Evolutionary conservation across 768 basidiomycete genomes (phyloP), one percentile per base, ranked within the genome.

Genomic region (Suillus lakei): DNA sequence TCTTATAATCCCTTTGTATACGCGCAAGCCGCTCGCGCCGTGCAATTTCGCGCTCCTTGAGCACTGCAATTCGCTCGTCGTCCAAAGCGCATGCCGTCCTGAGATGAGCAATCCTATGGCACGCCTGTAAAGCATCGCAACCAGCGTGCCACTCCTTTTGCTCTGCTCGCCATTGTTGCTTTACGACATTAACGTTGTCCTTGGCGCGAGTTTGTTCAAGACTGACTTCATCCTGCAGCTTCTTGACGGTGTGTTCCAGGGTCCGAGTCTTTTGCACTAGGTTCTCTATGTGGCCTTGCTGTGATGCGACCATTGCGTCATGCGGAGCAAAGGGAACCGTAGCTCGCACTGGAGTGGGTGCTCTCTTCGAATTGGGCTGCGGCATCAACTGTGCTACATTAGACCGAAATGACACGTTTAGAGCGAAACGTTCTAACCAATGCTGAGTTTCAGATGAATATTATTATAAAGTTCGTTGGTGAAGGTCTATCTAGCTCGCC

Each of bases 241-340:
- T 85, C 69, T 84, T 84, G 74, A 84, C 82, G 5, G 83, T 83
- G 66, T 88, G 84, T 64, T 91, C 89, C 61, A 91, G 82, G 0
- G 84, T 85, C 30, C 86, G 86, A 70, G 86, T 90, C 67, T 87
- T 83, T 67, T 89, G 85, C 3, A 91, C 89, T 61, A 93, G 85
- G 50, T 93, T 90, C 58, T 89, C 84, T 59, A 93, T 91, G 73
- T 92, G 91, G 3, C 82, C 76, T 65, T 87, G 87, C 73, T 89
- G 85, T 5, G 88, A 83, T 30, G 86, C 81, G 67, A 86, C 85
- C 70, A 91, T 80, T 28, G 87, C 82, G 36, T 80, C 80, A 48
- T 75, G 74, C 41, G 76, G 82, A 62, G 76, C 70, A 12, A 75
- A 69, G 23, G 65, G 53, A 34, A 46, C 23, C 39, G 64, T n/a